A percentile compares a stretch with the other conserved stretches of the same genome.
These are phyloP conservation scores for Russula sp. DNA, from an alignment of 768 basidiomycete genomes.

Conservation along the genomic window DNA sequence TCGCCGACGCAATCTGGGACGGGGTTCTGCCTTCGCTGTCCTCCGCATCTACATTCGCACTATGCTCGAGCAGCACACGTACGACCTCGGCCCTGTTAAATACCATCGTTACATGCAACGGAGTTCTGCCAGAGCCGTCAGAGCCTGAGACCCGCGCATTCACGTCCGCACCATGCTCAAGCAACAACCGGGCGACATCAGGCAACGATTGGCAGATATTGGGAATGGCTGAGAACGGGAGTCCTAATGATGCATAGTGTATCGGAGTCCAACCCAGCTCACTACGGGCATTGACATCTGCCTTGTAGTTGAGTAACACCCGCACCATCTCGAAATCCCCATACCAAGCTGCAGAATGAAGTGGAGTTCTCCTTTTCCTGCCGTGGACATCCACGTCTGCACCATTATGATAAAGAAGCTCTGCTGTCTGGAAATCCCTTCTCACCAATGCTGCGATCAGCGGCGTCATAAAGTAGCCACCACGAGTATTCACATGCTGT, in stretches of 20 bases:
- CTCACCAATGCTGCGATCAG: background rate
- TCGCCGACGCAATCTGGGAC: background rate
- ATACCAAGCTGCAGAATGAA: background rate
- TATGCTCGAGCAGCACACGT: background rate
- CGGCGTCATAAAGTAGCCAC: background rate
- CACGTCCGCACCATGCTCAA: background rate
- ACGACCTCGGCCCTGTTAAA: background rate
- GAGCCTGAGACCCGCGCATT: background rate
- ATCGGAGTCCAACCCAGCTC: background rate
- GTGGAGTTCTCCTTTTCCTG: background rate
- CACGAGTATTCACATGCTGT: background rate
- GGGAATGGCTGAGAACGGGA: fast-evolving
- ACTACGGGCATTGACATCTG: background rate
- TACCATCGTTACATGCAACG: background rate
- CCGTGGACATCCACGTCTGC: background rate
- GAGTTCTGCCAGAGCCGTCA: background rate
- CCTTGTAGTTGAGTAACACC: background rate
- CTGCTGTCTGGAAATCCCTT: background rate
- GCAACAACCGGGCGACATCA: background rate
- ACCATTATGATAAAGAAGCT: background rate
- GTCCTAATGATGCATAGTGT: background rate
- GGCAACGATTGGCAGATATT: background rate
- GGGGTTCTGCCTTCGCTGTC: background rate
- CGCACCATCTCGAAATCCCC: background rate
- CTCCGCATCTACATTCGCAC: background rate